phyloP scores from a whole-genome alignment of 1,284 basidiomycete species.

The Rhodotorula mucilaginosa region DNA sequence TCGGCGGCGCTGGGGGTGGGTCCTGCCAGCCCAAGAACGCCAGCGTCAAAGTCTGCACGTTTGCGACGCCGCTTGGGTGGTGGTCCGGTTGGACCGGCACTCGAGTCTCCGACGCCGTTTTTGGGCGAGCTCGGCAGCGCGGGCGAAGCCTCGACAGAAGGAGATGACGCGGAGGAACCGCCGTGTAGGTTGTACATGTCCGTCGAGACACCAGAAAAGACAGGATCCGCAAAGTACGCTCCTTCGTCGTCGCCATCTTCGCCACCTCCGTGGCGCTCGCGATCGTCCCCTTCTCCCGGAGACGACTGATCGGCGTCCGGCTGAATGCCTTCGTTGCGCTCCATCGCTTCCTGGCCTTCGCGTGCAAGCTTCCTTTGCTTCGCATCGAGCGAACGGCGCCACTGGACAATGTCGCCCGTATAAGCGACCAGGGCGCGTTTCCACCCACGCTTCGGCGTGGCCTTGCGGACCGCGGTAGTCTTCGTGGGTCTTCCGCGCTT shows the following conservation, averaged over 20 bases:
- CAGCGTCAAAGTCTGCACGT: too few species aligned
- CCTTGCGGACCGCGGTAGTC: not conserved
- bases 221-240: constrained; percentile 9
- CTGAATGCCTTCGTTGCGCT: not conserved
- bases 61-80: too few species aligned
- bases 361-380: not conserved
- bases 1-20: not conserved
- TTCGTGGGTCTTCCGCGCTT: constrained; percentile 1
- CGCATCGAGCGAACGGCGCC: constrained; percentile 16
- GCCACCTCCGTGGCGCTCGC: not conserved
- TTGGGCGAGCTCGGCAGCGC: not conserved
- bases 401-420: constrained; percentile 29
- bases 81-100: too few species aligned
- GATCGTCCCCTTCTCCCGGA: not conserved
- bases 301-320: too few species aligned
- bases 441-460: not conserved
- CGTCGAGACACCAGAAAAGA: not conserved
- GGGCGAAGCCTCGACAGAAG: not conserved
- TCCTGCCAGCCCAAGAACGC: too few species aligned
- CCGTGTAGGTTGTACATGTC: not conserved
- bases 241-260: not conserved
- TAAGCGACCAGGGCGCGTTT: constrained; percentile 19
- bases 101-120: too few species aligned
- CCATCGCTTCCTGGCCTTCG: not conserved
- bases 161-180: not conserved